Conservation (phyloP, 1,284 basidiomycete species). For the Rhodotorula sp. region DNA sequence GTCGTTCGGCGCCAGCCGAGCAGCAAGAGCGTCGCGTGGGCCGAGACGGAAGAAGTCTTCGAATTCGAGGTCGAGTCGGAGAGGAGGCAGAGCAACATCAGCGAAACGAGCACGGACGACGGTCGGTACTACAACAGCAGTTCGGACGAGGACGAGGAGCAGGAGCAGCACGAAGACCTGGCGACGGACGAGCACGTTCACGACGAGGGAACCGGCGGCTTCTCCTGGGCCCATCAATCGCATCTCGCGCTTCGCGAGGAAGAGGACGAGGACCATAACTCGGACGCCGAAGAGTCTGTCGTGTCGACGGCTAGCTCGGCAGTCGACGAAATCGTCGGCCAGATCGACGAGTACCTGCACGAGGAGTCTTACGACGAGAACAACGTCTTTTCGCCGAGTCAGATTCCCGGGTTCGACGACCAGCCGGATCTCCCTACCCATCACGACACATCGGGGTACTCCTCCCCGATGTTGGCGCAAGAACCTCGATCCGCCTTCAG, state of each 20-base stretch:
- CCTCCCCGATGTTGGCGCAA: not conserved
- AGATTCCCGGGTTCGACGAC: slow-evolving; percentile 11
- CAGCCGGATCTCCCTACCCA: slow-evolving; percentile 6
- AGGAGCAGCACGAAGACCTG: slow-evolving; percentile 13
- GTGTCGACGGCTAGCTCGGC: slow-evolving; percentile 26
- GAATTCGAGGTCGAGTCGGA: slow-evolving; percentile 41
- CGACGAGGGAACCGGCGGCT: slow-evolving; percentile 34
- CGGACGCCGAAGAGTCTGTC: slow-evolving; percentile 28
- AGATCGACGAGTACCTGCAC: slow-evolving; percentile 33
- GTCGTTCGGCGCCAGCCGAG: slow-evolving; percentile 32
- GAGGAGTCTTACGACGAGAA: slow-evolving; percentile 9
- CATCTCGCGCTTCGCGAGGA: slow-evolving; percentile 21
- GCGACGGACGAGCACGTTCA: not conserved
- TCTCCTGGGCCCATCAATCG: not conserved
- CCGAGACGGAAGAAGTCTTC: slow-evolving; percentile 42
- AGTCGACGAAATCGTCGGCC: slow-evolving; percentile 38
- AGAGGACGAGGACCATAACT: slow-evolving; percentile 9
- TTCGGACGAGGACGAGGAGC: slow-evolving; percentile 12
- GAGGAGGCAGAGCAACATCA: slow-evolving; percentile 30
- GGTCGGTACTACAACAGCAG: slow-evolving; percentile 11
- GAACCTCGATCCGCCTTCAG: slow-evolving; percentile 16
- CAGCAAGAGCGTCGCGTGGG: slow-evolving; percentile 42
- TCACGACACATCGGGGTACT: slow-evolving; percentile 7
- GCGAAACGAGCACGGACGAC: slow-evolving; percentile 28
- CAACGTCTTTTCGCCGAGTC: slow-evolving; percentile 24